A percentile compares a stretch with the other conserved stretches of the same genome.
Conservation (phyloP, 1,284 basidiomycete genomes). For the Leccinum angustisporum region DNA sequence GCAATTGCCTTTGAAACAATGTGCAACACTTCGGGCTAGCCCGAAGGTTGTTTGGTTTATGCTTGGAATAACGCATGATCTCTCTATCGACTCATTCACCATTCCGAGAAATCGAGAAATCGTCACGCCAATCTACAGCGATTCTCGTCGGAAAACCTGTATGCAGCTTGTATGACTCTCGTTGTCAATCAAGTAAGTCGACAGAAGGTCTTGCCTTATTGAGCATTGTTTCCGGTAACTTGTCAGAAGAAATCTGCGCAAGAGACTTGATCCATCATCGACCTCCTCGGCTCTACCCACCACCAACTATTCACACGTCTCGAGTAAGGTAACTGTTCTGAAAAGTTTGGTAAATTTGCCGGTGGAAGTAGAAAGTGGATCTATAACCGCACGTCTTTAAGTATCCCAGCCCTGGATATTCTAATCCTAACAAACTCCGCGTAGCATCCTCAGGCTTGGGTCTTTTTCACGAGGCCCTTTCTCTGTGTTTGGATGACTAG, state of each 20-base stretch:
- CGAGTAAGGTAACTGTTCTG: slow-evolving; percentile 19
- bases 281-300: slow-evolving; percentile 30
- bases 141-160: neutral
- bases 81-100: neutral
- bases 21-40: slow-evolving; percentile 10
- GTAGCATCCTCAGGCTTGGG: slow-evolving; percentile 7
- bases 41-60: slow-evolving; percentile 8
- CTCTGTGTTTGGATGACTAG: slow-evolving; percentile 16
- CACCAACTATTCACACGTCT: slow-evolving; percentile 7
- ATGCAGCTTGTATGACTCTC: neutral
- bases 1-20: slow-evolving; percentile 29
- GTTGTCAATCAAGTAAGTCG: neutral
- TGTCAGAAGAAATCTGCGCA: slow-evolving; percentile 12
- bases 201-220: slow-evolving; percentile 1
- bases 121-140: neutral
- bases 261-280: slow-evolving; percentile 13
- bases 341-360: slow-evolving; percentile 11
- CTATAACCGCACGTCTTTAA: slow-evolving; percentile 6
- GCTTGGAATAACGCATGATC: slow-evolving; percentile 1
- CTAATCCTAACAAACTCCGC: slow-evolving; percentile 24
- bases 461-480: slow-evolving; percentile 4
- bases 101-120: neutral
- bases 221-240: slow-evolving; percentile 7
- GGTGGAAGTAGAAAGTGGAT: slow-evolving; percentile 1
- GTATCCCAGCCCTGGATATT: slow-evolving; percentile 11